phyloP scores from a whole-genome alignment of 305 asterid genomes.

The Plantago coronopus region DNA sequence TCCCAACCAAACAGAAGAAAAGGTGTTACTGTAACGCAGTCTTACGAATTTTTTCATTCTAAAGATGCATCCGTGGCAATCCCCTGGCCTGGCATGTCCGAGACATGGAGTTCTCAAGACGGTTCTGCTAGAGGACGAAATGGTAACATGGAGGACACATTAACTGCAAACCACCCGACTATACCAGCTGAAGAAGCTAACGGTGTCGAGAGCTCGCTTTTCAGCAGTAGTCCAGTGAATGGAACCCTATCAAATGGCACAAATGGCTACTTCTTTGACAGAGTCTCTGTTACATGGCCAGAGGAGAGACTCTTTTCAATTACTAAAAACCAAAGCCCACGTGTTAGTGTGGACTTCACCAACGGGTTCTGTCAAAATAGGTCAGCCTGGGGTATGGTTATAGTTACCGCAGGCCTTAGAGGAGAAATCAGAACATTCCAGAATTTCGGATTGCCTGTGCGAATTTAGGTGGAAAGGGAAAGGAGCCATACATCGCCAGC shows the following conservation, averaged over 20 bases:
- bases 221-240: constrained; percentile 51
- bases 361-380: constrained; percentile 50
- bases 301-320: constrained; percentile 76
- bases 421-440: constrained; percentile 92
- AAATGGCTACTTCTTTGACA: constrained; percentile 66
- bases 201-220: constrained; percentile 47
- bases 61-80: constrained; percentile 91
- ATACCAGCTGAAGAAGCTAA: constrained; percentile 49
- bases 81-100: constrained; percentile 86
- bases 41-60: constrained; percentile 83
- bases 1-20: constrained; percentile 76
- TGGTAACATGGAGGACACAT: constrained; percentile 44
- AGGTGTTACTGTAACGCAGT: constrained; percentile 68
- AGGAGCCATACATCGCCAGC: neutral
- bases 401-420: constrained; percentile 83
- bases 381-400: constrained; percentile 91
- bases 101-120: constrained; percentile 42
- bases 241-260: constrained; percentile 52
- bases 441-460: constrained; percentile 86
- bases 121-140: constrained; percentile 32
- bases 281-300: constrained; percentile 84
- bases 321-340: constrained; percentile 61
- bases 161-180: constrained; percentile 50
- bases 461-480: constrained; percentile 32
- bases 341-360: constrained; percentile 57